These are phyloP conservation scores for Medicago ruthenica DNA, from an alignment of 306 rosid species.

Conservation along the genomic window DNA sequence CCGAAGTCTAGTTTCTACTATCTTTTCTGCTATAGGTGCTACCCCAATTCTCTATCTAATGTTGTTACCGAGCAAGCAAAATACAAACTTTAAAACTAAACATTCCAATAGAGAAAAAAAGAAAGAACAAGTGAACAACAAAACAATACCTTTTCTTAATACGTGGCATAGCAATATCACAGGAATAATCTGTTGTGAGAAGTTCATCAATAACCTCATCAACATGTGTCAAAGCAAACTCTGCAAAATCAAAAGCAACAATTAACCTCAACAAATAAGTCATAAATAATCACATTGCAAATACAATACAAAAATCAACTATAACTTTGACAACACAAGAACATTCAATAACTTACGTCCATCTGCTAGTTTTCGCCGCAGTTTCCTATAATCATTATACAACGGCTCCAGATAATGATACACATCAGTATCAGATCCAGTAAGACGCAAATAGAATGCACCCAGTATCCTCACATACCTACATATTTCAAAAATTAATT, in stretches of 20 bases:
- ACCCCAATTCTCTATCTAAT: no score
- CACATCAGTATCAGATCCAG: conserved; percentile 84
- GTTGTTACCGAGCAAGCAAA: background rate
- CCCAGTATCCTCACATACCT: conserved; percentile 94
- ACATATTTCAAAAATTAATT: background rate
- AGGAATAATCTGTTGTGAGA: conserved; percentile 84
- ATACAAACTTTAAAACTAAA: background rate
- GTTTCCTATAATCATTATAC: conserved; percentile 85
- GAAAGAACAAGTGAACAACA: no score
- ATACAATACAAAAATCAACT: background rate
- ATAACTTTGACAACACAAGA: background rate
- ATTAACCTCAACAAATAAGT: background rate
- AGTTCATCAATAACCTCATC: conserved; percentile 99
- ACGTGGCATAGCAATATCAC: conserved; percentile 95
- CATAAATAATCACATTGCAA: background rate
- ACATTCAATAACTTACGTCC: conserved; percentile 65
- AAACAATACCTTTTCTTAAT: conserved; percentile 69
- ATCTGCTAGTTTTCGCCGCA: conserved; percentile 72
- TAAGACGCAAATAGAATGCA: conserved; percentile 89
- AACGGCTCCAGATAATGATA: conserved; percentile 90
- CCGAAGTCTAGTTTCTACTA: no score
- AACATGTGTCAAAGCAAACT: conserved; percentile 79
- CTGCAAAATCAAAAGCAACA: conserved; percentile 51
- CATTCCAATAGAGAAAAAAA: background rate
- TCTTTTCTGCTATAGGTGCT: no score